Evolutionary conservation across 371 early-diverging fungal species (phyloP), one percentile per base, ranked within the genome.

Genomic region (Basidiobolus meristosporus): DNA sequence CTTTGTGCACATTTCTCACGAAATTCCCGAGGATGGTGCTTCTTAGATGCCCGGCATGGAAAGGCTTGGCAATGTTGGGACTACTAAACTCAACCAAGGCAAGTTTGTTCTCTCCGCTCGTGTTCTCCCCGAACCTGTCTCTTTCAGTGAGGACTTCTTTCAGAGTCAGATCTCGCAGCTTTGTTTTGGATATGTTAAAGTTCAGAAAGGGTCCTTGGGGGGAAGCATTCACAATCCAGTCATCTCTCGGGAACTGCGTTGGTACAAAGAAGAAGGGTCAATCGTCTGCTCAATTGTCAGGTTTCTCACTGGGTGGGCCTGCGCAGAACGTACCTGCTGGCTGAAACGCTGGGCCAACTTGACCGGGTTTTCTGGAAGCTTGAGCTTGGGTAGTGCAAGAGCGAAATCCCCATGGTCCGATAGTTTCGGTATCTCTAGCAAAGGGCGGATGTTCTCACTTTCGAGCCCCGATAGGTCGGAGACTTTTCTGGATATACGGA

Each of bases 51-150:
- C 99, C 99, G 20, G 90, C 95, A 59, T 99, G 99, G 73, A 99
- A 98, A 16, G 93, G 92, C 64, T 99, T 99, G 39, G 99, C 99
- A 51, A 99, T 98, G 67, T 99, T 99, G 42, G 99, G 99, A 43
- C 87, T 86, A 42, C 80, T 78, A 54, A 84, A 99, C 46, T 99
- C 99, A 39, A 98, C 69, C 16, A 98, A 58, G 15, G 80, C 73
- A 16, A 64, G 73, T 53, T 78, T 70, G 34, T 75, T 68, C 0
- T 61, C 54, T 32, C 88, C 84, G 9, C 53, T 46, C 15, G 48
- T 48, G 54, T 82, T 85, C 44, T 48, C 47, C 40, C 89, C 89
- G 45, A 66, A 88, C 15, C 58, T 50, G 17, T 63, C 62, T 29
- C 52, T 62, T 10, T 50, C 47, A 2, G 55, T 31, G 39, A 59